Conservation (phyloP, 1,284 basidiomycete genomes). For the Leccinum solheimii region DNA sequence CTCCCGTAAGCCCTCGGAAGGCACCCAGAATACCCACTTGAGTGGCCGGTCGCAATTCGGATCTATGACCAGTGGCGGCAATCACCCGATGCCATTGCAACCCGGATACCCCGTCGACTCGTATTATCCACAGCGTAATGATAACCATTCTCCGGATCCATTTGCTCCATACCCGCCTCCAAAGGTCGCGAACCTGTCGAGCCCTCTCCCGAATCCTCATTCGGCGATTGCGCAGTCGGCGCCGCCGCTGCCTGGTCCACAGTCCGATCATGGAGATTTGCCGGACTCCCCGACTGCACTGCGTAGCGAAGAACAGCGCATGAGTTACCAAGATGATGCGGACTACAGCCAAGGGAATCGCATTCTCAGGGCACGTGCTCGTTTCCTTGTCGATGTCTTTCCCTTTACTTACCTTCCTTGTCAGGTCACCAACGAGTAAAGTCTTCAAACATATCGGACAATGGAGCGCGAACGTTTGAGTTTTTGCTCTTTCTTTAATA, state of each 20-base stretch:
- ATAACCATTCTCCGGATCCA: constrained; percentile 26
- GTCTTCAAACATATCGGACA: neutral
- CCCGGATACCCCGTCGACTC: constrained; percentile 31
- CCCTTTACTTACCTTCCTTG: neutral
- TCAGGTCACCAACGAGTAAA: constrained; percentile 20
- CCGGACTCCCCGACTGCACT: constrained; percentile 14
- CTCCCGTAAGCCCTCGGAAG: constrained; percentile 26
- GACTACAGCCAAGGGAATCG: constrained; percentile 33
- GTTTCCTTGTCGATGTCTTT: neutral
- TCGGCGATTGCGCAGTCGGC: constrained; percentile 8
- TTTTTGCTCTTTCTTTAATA: neutral
- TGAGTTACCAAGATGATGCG: constrained; percentile 33
- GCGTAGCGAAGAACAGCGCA: constrained; percentile 24
- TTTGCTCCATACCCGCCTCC: constrained; percentile 30
- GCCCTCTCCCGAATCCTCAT: constrained; percentile 31
- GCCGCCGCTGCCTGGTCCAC: constrained; percentile 11
- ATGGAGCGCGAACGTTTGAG: neutral
- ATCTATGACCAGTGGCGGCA: constrained; percentile 15
- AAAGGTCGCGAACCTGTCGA: constrained; percentile 13
- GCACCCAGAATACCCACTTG: constrained; percentile 25
- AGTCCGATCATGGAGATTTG: constrained; percentile 18
- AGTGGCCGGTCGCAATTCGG: constrained; percentile 29
- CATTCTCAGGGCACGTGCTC: constrained; percentile 28
- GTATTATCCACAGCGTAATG: constrained; percentile 23
- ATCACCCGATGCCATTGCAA: constrained; percentile 22